Evolutionary conservation across 768 basidiomycete species (phyloP), one percentile per base, ranked within the genome.

Genomic region (Exsudoporus frostii): DNA sequence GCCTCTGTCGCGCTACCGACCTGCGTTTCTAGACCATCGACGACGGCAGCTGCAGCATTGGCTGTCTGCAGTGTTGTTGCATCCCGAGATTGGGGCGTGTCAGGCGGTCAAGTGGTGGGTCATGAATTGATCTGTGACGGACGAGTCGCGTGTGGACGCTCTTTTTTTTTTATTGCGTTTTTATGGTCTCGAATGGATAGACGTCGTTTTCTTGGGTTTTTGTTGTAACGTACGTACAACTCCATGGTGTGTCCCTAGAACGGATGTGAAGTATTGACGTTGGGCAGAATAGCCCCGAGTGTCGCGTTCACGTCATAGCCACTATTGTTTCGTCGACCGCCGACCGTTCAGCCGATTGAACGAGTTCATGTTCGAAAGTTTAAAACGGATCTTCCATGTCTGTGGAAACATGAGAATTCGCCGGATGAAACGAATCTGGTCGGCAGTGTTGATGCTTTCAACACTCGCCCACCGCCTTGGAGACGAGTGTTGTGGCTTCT

Each of bases 81-180:
- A 89, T 58, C 87, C 87, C 5, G 86, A 89, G 45, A 71, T 88
- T 7, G 87, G 87, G 2, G 81, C 79, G 0, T 80, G 77, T 41
- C 76, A 81, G 48, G 79, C 76, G 2, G 85, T 86, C 11, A 69
- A 81, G 53, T 63, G 71, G 39, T 89, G 87, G 87, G 79, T 88
- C 33, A 80, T 82, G 72, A 67, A 76, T 22, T 67, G 39, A 65
- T 7, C 4, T n/a, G 5, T 20, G n/a, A 25, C n/a, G 20, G 14
- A 9, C 20, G 22, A 7, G 1, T 7, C 0, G 11, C 10, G 27
- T 4, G 11, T 27, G 48, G 34, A 38, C 19, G 2, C 5, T 38
- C 22, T 40, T 48, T 38, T 27, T 40, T 48, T 51, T 52, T 62
- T 50, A 57, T 62, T 57, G 1, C 5, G 37, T 50, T 49, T 59